A percentile compares a stretch with the other conserved stretches of the same genome.
These are phyloP conservation scores for Diaporthe longicolla DNA, from an alignment of 2,329 filamentous ascomycete species.

Conservation along the genomic window DNA sequence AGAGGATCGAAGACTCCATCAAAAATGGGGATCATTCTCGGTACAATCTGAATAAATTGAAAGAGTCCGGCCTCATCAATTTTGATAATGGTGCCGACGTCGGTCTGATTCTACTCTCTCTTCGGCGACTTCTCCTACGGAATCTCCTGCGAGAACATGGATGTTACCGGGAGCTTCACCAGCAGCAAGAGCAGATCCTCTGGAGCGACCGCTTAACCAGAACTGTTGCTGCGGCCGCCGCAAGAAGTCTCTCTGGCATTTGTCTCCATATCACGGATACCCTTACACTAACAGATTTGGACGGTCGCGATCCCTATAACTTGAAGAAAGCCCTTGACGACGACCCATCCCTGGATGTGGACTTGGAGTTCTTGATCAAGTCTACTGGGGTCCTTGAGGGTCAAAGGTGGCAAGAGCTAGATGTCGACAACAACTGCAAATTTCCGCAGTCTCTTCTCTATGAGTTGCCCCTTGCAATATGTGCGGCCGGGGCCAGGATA, in stretches of 20 bases:
- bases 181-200: neutral
- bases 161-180: neutral
- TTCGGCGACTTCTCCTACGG: neutral
- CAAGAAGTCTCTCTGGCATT: neutral
- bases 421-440: no score
- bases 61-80: no score
- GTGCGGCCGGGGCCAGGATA: neutral
- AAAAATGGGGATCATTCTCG: neutral
- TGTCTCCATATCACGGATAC: neutral
- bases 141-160: neutral
- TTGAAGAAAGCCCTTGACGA: neutral
- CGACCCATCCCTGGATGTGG: neutral
- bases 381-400: no score
- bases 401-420: neutral
- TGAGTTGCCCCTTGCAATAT: neutral
- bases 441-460: neutral
- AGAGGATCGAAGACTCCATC: neutral
- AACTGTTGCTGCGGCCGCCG: neutral
- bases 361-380: neutral
- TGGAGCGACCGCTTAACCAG: neutral
- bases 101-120: neutral
- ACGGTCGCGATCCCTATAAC: neutral
- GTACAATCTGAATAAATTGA: neutral
- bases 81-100: no score
- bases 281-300: neutral